phyloP scores from a whole-genome alignment of 495 filamentous ascomycete genomes.

The Penicillium desertorum region DNA sequence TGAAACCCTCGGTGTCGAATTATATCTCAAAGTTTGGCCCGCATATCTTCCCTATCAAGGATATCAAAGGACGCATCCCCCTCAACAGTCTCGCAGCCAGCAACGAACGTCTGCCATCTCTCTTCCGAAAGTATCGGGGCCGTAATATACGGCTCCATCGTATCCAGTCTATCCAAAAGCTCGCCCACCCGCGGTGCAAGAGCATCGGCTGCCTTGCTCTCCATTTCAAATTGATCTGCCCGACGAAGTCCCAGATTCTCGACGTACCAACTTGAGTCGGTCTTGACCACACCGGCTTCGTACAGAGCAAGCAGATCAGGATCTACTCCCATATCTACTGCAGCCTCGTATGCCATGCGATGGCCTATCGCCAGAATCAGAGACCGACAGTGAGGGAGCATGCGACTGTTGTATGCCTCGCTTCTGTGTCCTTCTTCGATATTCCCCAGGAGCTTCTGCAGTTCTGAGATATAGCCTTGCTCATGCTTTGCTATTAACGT shows the following conservation, averaged over 20 bases:
- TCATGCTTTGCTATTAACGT: constrained; percentile 33
- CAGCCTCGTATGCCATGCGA: constrained; percentile 40
- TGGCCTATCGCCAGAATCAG: constrained; percentile 35
- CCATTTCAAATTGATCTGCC: too few relatives aligned
- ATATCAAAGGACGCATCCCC: not conserved
- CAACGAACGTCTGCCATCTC: not conserved
- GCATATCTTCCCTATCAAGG: not conserved
- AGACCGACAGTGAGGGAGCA: constrained; percentile 28
- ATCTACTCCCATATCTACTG: constrained; percentile 21
- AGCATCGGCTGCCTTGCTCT: too few relatives aligned
- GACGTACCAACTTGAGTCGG: too few relatives aligned
- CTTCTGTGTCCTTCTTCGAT: constrained; percentile 22
- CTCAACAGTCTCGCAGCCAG: not conserved
- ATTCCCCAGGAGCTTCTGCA: constrained; percentile 12
- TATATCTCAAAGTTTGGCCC: not conserved
- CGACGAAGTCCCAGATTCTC: not conserved
- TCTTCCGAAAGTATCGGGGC: not conserved
- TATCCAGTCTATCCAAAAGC: not conserved
- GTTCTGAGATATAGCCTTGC: constrained; percentile 26
- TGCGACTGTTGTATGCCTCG: constrained; percentile 26
- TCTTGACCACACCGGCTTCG: constrained; percentile 28
- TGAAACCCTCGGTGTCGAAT: too few relatives aligned
- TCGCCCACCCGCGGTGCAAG: not conserved
- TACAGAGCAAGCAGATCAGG: constrained; percentile 28
- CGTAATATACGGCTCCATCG: not conserved